These are phyloP conservation scores for Adansonia grandidieri DNA, from an alignment of 441 rosid genomes.

Conservation along the genomic window DNA sequence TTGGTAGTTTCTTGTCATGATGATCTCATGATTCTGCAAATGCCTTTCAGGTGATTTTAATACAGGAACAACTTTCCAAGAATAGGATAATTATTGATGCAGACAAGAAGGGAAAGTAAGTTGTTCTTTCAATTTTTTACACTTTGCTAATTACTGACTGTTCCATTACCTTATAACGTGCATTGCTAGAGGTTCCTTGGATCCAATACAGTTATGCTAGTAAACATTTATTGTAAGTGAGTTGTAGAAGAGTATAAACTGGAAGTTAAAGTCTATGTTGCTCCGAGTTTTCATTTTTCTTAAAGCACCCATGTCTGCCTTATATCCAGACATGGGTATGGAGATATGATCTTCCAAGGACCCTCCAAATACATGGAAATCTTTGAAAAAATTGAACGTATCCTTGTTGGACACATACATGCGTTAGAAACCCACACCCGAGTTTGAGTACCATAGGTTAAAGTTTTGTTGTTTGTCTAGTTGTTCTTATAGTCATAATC, in stretches of 20 bases:
- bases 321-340: too few species aligned
- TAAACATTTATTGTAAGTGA: neutral
- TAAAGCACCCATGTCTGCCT: too few species aligned
- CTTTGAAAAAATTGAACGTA: too few species aligned
- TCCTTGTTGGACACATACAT: too few species aligned
- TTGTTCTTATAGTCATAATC: slow-evolving; percentile 12
- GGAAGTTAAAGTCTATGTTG: neutral
- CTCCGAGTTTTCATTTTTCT: too few species aligned
- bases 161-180: neutral
- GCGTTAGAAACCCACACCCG: too few species aligned
- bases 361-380: too few species aligned
- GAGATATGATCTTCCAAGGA: too few species aligned
- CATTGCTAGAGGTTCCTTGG: neutral
- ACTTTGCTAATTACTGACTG: slow-evolving; percentile 14
- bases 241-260: neutral
- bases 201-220: neutral
- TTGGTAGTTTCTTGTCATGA: slow-evolving; percentile 7
- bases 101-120: slow-evolving; percentile 98
- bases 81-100: slow-evolving; percentile 90
- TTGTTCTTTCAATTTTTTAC: slow-evolving; percentile 34
- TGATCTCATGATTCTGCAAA: slow-evolving; percentile 1
- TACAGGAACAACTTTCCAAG: slow-evolving; percentile 96
- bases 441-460: too few species aligned
- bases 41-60: slow-evolving; percentile 80
- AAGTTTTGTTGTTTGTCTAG: neutral